Evolutionary conservation across 2,329 filamentous ascomycete genomes (phyloP).

Genomic region (Xenoacremonium recifei): DNA sequence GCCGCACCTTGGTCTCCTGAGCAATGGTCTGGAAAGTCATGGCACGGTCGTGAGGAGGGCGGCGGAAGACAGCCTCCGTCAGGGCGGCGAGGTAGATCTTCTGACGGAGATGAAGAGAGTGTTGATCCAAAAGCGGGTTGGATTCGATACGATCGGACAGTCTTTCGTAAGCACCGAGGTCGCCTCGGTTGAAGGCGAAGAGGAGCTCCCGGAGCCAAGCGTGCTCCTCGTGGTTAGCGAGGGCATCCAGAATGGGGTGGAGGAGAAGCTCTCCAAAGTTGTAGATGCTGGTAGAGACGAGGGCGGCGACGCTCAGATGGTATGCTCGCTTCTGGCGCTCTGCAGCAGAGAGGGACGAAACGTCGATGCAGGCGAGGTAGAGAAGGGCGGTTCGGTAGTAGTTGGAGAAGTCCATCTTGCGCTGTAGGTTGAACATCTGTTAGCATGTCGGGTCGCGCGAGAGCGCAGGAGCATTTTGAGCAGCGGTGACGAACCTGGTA

Average conservation of each 20-base stretch:
- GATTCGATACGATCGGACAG: slow-evolving; percentile 78
- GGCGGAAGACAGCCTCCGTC: slow-evolving; percentile 93
- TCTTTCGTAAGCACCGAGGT: slow-evolving; percentile 82
- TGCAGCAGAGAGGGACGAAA: slow-evolving; percentile 67
- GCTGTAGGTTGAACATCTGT: slow-evolving; percentile 39
- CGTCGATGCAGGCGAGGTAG: slow-evolving; percentile 93
- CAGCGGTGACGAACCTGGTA: slow-evolving; percentile 62
- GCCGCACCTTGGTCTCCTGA: slow-evolving; percentile 86
- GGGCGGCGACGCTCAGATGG: slow-evolving; percentile 86
- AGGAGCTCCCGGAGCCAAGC: slow-evolving; percentile 93
- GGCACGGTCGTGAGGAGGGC: slow-evolving; percentile 90
- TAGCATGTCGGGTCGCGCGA: too few relatives aligned
- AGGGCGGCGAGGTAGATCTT: slow-evolving; percentile 97
- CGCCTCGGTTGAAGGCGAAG: slow-evolving; percentile 95
- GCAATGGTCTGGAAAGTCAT: slow-evolving; percentile 90
- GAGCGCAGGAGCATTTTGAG: background rate
- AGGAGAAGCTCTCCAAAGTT: slow-evolving; percentile 99
- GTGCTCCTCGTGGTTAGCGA: slow-evolving; percentile 66
- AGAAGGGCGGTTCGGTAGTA: slow-evolving; percentile 98
- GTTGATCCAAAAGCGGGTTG: slow-evolving; percentile 74
- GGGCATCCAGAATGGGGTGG: slow-evolving; percentile 89
- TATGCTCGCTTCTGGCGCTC: slow-evolving; percentile 85
- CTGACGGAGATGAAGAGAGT: slow-evolving; percentile 84
- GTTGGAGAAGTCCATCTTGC: slow-evolving; percentile 87
- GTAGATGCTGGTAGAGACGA: slow-evolving; percentile 95